Conservation (phyloP, 2,329 filamentous ascomycete species). For the Penicillium sp. region DNA sequence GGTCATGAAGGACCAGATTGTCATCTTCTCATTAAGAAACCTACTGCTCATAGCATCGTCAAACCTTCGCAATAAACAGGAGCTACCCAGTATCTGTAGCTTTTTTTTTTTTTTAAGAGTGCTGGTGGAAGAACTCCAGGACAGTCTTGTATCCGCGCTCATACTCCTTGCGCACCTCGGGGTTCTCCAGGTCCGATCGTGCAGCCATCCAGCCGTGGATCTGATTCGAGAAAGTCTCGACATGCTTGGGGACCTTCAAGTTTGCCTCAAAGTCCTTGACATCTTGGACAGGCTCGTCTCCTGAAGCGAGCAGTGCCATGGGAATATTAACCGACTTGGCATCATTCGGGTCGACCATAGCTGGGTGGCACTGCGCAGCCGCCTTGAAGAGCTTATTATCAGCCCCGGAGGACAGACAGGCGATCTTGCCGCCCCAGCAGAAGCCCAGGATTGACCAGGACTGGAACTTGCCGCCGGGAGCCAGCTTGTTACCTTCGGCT, state of each 20-base stretch:
- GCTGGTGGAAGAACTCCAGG: slow-evolving; percentile 43
- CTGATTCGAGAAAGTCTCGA: slow-evolving; percentile 46
- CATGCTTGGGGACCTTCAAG: slow-evolving; percentile 40
- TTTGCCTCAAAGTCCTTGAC: slow-evolving; percentile 42
- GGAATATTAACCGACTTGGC: slow-evolving; percentile 57
- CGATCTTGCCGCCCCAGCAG: slow-evolving; percentile 62
- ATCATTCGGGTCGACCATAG: slow-evolving; percentile 60
- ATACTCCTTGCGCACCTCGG: slow-evolving; percentile 44
- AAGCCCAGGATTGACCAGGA: slow-evolving; percentile 61
- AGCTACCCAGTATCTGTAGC: not conserved
- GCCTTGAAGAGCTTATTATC: slow-evolving; percentile 56
- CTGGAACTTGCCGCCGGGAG: slow-evolving; percentile 43
- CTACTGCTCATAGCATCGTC: not conserved
- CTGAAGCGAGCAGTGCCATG: slow-evolving; percentile 56
- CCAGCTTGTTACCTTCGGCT: slow-evolving; percentile 52
- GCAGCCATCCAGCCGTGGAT: slow-evolving; percentile 52
- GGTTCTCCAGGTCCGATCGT: slow-evolving; percentile 40
- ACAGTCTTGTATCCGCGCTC: slow-evolving; percentile 45
- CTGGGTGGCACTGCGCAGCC: slow-evolving; percentile 57
- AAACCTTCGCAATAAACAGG: not conserved
- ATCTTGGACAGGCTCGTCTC: slow-evolving; percentile 56
- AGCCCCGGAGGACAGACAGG: slow-evolving; percentile 52
- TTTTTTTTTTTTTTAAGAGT: slow-evolving; percentile 29
- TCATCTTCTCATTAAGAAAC: not conserved
- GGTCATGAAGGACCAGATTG: not conserved